Evolutionary conservation across 352 stramenopile species (phyloP).

Genomic region (Pythium monospermum): DNA sequence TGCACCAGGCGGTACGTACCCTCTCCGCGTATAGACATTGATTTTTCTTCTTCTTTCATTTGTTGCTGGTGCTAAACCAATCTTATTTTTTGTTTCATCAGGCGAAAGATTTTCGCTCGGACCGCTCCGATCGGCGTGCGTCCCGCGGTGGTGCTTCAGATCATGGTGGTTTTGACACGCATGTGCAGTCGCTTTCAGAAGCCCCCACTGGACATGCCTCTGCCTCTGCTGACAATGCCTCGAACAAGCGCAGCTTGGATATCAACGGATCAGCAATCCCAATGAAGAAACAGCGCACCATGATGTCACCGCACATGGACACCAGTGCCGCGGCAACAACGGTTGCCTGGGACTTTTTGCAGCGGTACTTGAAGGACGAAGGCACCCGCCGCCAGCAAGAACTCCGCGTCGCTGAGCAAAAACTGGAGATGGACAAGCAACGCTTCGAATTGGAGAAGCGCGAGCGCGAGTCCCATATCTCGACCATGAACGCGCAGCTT

Average conservation of each 20-base stretch:
- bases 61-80: no score
- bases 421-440: constrained; percentile 20
- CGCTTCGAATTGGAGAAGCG: constrained; percentile 22
- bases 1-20: constrained; percentile 14
- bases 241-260: constrained; percentile 10
- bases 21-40: no score
- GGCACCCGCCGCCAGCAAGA: constrained; percentile 11
- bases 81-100: no score
- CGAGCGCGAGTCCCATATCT: constrained; percentile 19
- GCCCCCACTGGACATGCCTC: neutral
- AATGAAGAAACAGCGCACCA: constrained; percentile 9
- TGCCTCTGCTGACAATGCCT: neutral
- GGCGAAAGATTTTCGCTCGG: constrained; percentile 17
- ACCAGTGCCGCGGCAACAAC: neutral
- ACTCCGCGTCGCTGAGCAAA: constrained; percentile 16
- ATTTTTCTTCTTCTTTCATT: no score
- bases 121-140: constrained; percentile 11
- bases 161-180: constrained; percentile 3
- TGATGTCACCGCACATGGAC: neutral
- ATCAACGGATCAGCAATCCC: constrained; percentile 7
- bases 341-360: constrained; percentile 16
- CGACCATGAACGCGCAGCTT: constrained; percentile 16
- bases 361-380: constrained; percentile 18
- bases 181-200: constrained; percentile 1
- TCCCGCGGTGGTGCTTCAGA: constrained; percentile 9